phyloP scores from a whole-genome alignment of 2,329 filamentous ascomycete species.

The Ophiostoma sp. region DNA sequence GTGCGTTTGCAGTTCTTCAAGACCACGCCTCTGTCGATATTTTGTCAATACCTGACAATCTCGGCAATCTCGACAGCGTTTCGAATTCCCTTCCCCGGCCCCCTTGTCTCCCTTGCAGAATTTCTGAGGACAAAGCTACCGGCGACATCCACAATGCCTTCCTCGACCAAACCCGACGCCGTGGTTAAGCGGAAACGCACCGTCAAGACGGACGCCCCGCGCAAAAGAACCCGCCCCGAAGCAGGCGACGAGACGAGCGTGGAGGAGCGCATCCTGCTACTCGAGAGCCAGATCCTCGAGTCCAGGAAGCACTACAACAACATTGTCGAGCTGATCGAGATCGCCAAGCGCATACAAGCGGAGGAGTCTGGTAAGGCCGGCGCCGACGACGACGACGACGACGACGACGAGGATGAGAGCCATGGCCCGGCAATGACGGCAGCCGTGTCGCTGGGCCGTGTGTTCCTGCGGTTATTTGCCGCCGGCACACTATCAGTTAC shows the following conservation, averaged over 20 bases:
- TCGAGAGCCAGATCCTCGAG: slow-evolving; percentile 77
- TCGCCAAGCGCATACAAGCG: slow-evolving; percentile 42
- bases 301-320: slow-evolving; percentile 91
- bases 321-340: slow-evolving; percentile 65
- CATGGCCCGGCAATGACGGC: slow-evolving; percentile 53
- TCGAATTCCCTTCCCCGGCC: too few species aligned
- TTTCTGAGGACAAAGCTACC: too few species aligned
- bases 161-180: slow-evolving; percentile 1
- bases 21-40: neutral
- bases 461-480: slow-evolving; percentile 76
- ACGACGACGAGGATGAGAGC: slow-evolving; percentile 10
- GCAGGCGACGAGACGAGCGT: slow-evolving; percentile 38
- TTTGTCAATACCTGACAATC: too few species aligned
- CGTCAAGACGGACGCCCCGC: slow-evolving; percentile 39
- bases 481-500: slow-evolving; percentile 63
- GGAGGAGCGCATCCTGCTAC: slow-evolving; percentile 61
- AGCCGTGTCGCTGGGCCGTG: slow-evolving; percentile 74
- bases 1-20: neutral
- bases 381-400: slow-evolving; percentile 1
- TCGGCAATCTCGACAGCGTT: too few species aligned
- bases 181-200: slow-evolving; percentile 49
- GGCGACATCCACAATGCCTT: slow-evolving; percentile 17
- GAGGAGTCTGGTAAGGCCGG: neutral
- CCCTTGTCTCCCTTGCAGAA: too few species aligned
- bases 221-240: slow-evolving; percentile 44